Evolutionary conservation across 2,329 filamentous ascomycete species (phyloP), one percentile per base, ranked within the genome.

Genomic region (Exserohilum turcica): DNA sequence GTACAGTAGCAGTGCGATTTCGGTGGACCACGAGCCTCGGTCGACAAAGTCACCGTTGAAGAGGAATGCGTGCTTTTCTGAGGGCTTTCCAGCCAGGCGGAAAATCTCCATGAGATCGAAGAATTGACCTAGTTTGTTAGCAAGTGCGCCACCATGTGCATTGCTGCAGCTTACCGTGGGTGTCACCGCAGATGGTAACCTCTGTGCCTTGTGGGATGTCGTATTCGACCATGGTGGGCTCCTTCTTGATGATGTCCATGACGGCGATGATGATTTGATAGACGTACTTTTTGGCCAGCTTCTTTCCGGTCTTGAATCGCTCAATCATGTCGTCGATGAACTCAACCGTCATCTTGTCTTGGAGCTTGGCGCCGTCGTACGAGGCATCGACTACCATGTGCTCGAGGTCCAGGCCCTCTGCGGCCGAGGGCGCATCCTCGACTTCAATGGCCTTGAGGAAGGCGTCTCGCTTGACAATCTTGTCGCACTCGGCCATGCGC

Each of bases 31-130:
- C 32, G 92, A 97, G 24, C 94, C 94, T 73, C 94, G 86, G 74
- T 99, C 94, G 48, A 99, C 94, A 71, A 99, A 99, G 77, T 99
- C 94, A 61, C 94, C 94, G 74, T 99, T 99, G 83, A 99, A 99
- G 10, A 99, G 83, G 73, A 97, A 99, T 74, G 87, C 90, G 74
- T 97, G 92, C 72, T 89, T 91, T 57, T 93, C 91, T 13, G 84
- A 85, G 0, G 94, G 94, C 59, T 82, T 84, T 36, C 94, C 94
- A 66, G 96, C 97, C 52, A 94, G 83, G 60, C 90, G 83, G 86
- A 99, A 99, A 58, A 99, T 89, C 74, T 99, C 91, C 80, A 99
- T 87, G 36, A 99, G 83, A 75, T 99, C 94, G 74, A 96, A 99
- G 79, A 92, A 99, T 83, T 99, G 94, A 39, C 93, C 90, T 92